phyloP scores from a whole-genome alignment of 208 protist genomes.

The Plasmodiophora brassicae region DNA sequence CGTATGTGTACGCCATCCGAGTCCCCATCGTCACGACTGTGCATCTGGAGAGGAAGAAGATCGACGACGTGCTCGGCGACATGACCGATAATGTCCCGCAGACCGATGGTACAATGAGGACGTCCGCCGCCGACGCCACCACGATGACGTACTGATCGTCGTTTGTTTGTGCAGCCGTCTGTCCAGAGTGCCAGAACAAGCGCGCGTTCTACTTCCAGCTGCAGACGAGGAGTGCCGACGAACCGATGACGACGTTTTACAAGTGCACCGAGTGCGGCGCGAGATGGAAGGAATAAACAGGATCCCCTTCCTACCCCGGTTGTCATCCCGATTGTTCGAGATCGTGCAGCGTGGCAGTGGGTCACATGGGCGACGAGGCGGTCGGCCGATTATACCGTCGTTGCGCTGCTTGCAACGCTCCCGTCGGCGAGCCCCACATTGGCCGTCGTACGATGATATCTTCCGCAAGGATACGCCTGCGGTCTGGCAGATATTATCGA shows the following conservation, averaged over 20 bases:
- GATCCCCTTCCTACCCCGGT: not conserved
- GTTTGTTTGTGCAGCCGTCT: slow-evolving; percentile 34
- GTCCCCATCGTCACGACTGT: slow-evolving; percentile 36
- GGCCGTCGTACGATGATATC: too few species aligned
- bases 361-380: too few species aligned
- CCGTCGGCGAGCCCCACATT: too few species aligned
- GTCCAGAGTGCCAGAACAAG: slow-evolving; percentile 70
- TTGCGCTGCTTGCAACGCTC: too few species aligned
- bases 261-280: slow-evolving; percentile 49
- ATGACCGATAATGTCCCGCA: slow-evolving; percentile 52
- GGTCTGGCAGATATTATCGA: too few species aligned
- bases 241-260: slow-evolving; percentile 93
- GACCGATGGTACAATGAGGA: slow-evolving; percentile 43
- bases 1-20: slow-evolving; percentile 52
- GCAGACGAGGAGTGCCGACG: slow-evolving; percentile 93
- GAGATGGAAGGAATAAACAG: slow-evolving; percentile 28
- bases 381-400: too few species aligned
- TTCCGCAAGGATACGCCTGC: too few species aligned
- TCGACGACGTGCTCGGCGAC: slow-evolving; percentile 58
- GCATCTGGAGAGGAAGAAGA: slow-evolving; percentile 41
- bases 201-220: slow-evolving; percentile 86
- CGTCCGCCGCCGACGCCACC: not conserved
- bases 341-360: too few species aligned
- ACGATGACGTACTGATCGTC: not conserved
- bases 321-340: too few species aligned